phyloP scores from a whole-genome alignment of 2,329 filamentous ascomycete species.

The Gnomoniopsis sp. region DNA sequence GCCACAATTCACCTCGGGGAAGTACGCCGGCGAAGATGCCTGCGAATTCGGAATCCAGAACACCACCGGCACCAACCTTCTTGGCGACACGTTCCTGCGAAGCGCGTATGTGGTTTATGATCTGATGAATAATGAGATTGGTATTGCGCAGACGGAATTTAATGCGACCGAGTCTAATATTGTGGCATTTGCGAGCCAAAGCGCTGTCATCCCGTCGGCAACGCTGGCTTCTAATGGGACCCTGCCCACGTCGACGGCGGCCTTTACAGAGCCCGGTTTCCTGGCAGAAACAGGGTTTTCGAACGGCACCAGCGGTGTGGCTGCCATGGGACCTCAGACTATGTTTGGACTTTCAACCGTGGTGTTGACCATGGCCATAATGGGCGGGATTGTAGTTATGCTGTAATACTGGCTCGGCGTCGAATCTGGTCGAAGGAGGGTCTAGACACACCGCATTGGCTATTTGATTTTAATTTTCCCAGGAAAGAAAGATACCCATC shows the following conservation, averaged over 20 bases:
- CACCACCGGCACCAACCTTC: constrained; percentile 37
- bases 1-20: constrained; percentile 36
- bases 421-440: not conserved
- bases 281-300: constrained; percentile 35
- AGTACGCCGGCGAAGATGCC: constrained; percentile 40
- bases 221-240: constrained; percentile 40
- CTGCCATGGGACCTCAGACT: constrained; percentile 18
- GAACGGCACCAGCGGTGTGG: constrained; percentile 21
- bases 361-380: not conserved
- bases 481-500: not conserved
- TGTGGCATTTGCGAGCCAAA: constrained; percentile 45
- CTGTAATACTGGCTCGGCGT: not conserved
- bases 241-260: constrained; percentile 26
- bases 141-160: constrained; percentile 52
- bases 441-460: not conserved
- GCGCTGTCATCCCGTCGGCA: constrained; percentile 48
- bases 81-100: constrained; percentile 57
- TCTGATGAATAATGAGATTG: constrained; percentile 54
- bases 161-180: constrained; percentile 49
- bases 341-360: constrained; percentile 24
- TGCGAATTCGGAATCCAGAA: constrained; percentile 59
- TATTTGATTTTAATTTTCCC: not conserved
- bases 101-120: constrained; percentile 61
- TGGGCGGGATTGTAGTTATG: not conserved
- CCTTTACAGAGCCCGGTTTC: constrained; percentile 29